A percentile compares a stretch with the other conserved stretches of the same genome.
These are phyloP conservation scores for Fraxinus americana DNA, from an alignment of 257 asterid genomes.

Conservation along the genomic window DNA sequence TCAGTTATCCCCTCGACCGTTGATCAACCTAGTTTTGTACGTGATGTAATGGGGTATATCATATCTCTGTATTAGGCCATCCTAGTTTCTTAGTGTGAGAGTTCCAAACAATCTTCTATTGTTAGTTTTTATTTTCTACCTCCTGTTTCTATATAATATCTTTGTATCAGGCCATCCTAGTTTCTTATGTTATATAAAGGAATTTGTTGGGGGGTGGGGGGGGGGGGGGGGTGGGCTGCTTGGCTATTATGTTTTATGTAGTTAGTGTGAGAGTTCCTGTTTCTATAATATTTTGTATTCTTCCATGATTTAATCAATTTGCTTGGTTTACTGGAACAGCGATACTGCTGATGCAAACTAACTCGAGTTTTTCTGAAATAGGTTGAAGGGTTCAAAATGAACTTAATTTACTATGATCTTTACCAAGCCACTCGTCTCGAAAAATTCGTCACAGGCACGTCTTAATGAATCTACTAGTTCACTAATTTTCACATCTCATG, in stretches of 20 bases:
- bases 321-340: not conserved
- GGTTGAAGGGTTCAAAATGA: constrained; percentile 99
- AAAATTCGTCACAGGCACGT: constrained; percentile 84
- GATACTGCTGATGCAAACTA: constrained; percentile 19
- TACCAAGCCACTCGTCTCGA: constrained; percentile 96
- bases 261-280: not conserved
- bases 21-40: not conserved
- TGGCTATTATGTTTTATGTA: not conserved
- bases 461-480: constrained; percentile 2
- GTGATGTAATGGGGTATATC: not conserved
- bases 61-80: not conserved
- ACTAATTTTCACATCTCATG: not conserved
- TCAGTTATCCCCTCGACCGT: not conserved
- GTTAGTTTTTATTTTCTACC: too few species aligned
- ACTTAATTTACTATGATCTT: constrained; percentile 90
- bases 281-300: too few species aligned
- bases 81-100: not conserved
- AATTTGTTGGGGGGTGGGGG: too few species aligned
- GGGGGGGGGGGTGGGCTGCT: not conserved
- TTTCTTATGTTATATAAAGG: not conserved
- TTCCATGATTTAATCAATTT: not conserved
- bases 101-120: too few species aligned
- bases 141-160: too few species aligned
- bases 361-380: constrained; percentile 29
- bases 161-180: not conserved